These are phyloP conservation scores for Suillus brevipes DNA, from an alignment of 768 basidiomycete species.

Conservation along the genomic window DNA sequence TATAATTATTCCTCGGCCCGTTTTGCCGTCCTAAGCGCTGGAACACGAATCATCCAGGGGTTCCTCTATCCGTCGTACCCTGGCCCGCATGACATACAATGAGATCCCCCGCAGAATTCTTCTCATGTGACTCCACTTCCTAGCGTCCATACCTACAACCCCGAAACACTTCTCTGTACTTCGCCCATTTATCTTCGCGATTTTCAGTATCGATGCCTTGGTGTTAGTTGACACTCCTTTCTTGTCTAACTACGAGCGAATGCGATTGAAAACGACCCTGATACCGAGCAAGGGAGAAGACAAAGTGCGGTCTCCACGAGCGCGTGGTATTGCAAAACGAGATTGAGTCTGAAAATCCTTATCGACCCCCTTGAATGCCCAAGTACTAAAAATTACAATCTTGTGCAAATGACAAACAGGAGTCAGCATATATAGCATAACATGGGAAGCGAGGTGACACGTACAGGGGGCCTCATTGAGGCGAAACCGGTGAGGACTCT, in stretches of 20 bases:
- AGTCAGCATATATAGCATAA: not conserved
- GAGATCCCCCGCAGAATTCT: too few species aligned
- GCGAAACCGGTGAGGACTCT: not conserved
- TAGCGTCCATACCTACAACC: too few species aligned
- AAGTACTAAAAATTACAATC: not conserved
- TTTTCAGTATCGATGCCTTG: too few species aligned
- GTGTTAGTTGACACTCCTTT: too few species aligned
- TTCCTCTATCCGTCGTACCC: constrained; percentile 17
- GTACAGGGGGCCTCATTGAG: not conserved
- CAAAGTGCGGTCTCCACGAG: not conserved
- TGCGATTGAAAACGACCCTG: not conserved
- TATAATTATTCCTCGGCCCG: too few species aligned
- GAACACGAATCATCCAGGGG: too few species aligned
- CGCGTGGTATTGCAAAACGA: not conserved
- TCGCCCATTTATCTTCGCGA: too few species aligned
- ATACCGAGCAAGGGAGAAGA: not conserved
- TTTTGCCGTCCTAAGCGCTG: too few species aligned
- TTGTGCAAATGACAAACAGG: not conserved
- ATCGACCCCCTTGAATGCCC: too few species aligned
- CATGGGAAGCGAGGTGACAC: not conserved
- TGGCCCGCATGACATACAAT: constrained; percentile 22
- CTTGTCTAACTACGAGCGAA: too few species aligned
- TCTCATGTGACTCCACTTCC: too few species aligned
- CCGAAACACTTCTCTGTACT: too few species aligned
- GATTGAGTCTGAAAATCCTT: not conserved